Conservation (phyloP, 2,329 filamentous ascomycete species). For the Emergomyces pasteurianus region DNA sequence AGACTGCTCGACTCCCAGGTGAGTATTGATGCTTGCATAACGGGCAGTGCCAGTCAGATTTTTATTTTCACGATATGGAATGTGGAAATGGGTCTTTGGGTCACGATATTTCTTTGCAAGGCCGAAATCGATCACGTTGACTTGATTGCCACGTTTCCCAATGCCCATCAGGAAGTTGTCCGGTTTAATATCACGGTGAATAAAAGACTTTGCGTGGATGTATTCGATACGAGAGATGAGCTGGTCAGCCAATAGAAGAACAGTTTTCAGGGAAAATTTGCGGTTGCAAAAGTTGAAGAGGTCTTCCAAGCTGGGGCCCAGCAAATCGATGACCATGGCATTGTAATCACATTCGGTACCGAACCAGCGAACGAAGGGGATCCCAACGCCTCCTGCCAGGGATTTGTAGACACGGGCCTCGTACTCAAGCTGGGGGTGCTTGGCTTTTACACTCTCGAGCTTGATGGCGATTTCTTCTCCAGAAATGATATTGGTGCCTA, state of each 20-base stretch:
- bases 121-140: slow-evolving; percentile 99
- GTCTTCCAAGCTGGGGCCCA: slow-evolving; percentile 91
- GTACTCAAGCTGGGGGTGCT: slow-evolving; percentile 97
- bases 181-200: slow-evolving; percentile 99
- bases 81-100: slow-evolving; percentile 99
- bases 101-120: slow-evolving; percentile 99
- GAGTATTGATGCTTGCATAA: slow-evolving; percentile 98
- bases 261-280: slow-evolving; percentile 98
- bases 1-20: slow-evolving; percentile 96
- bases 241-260: slow-evolving; percentile 90
- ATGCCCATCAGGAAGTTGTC: slow-evolving; percentile 99
- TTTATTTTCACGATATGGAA: slow-evolving; percentile 99
- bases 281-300: slow-evolving; percentile 99
- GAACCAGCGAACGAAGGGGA: slow-evolving; percentile 98
- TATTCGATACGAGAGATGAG: slow-evolving; percentile 99
- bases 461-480: slow-evolving; percentile 99
- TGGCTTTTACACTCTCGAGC: slow-evolving; percentile 98
- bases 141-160: slow-evolving; percentile 96
- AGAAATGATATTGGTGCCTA: slow-evolving; percentile 97
- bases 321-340: slow-evolving; percentile 95
- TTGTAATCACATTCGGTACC: slow-evolving; percentile 99
- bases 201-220: slow-evolving; percentile 99
- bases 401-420: slow-evolving; percentile 82
- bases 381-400: slow-evolving; percentile 91
- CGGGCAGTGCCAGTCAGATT: slow-evolving; percentile 97